Evolutionary conservation across 2,329 filamentous ascomycete species (phyloP).

Genomic region (Arthrobotrys sphaeroides): DNA sequence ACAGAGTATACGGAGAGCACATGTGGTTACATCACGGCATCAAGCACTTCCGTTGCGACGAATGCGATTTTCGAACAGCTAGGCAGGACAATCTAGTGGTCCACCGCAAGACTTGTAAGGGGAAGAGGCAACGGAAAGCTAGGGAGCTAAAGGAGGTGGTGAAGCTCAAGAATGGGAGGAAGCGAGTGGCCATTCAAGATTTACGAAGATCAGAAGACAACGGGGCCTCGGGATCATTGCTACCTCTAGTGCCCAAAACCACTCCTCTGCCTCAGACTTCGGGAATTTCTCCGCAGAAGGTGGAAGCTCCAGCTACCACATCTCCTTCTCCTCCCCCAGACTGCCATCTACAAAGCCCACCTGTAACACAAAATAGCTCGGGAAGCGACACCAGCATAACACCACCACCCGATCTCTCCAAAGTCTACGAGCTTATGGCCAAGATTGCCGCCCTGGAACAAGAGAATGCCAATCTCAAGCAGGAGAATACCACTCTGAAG

Average conservation of each 20-base stretch:
- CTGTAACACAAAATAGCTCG: neutral
- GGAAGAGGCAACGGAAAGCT: neutral
- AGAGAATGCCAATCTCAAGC: neutral
- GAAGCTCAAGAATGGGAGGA: neutral
- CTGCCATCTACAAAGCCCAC: neutral
- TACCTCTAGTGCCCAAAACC: no score
- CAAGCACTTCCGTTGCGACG: neutral
- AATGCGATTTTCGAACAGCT: conserved; percentile 6
- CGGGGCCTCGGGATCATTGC: neutral
- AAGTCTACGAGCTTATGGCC: neutral
- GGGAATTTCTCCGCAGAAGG: no score
- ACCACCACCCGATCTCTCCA: neutral
- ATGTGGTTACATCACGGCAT: neutral
- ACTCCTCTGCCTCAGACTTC: no score
- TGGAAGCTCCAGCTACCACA: neutral
- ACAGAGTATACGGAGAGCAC: neutral
- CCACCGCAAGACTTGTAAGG: neutral
- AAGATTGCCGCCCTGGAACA: neutral
- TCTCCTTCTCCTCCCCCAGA: neutral
- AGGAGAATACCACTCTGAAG: neutral
- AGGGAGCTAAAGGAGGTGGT: neutral
- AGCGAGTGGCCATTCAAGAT: neutral
- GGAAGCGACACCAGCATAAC: neutral
- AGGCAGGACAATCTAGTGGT: conserved; percentile 5
- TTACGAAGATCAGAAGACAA: neutral